Evolutionary conservation across 495 filamentous ascomycete genomes (phyloP).

Genomic region (Aspergillus coremiiformis): DNA sequence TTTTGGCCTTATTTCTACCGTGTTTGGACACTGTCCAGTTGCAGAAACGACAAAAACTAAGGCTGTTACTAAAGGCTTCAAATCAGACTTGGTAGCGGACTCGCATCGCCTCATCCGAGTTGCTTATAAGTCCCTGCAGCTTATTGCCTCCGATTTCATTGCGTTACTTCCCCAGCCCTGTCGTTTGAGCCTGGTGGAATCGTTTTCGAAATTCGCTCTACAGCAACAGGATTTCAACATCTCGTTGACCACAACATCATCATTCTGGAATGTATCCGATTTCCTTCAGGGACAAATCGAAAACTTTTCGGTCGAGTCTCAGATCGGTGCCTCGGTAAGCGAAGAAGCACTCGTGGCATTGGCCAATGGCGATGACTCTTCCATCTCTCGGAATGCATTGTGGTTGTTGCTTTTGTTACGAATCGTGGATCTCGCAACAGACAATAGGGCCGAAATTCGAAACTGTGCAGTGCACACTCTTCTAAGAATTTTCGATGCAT

Average conservation of each 20-base stretch:
- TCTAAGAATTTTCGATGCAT: conserved; percentile 84
- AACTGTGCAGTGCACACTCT: conserved; percentile 90
- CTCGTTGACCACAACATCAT: conserved; percentile 85
- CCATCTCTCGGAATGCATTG: conserved; percentile 48
- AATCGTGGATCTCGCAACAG: conserved; percentile 67
- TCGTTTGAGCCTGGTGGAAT: conserved; percentile 77
- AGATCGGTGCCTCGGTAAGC: conserved; percentile 33
- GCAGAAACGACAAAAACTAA: conserved; percentile 14
- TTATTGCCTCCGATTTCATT: conserved; percentile 92
- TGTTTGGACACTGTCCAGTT: conserved; percentile 51
- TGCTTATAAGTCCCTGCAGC: conserved; percentile 79
- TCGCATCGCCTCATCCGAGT: conserved; percentile 71
- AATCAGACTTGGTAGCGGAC: conserved; percentile 36
- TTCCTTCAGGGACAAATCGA: conserved; percentile 54
- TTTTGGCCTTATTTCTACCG: conserved; percentile 78
- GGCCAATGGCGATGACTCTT: conserved; percentile 28
- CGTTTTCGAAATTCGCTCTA: conserved; percentile 76
- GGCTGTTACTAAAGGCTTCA: conserved; percentile 14
- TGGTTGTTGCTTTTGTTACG: conserved; percentile 82
- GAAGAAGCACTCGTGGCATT: conserved; percentile 33
- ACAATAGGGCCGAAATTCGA: conserved; percentile 74
- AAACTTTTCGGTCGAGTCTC: conserved; percentile 37
- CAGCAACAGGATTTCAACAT: conserved; percentile 93
- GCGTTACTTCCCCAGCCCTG: conserved; percentile 68
- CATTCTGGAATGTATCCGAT: conserved; percentile 92